Percentiles rank a stretch among this genome's conserved stretches.
phyloP scores from a whole-genome alignment of 345 rosid species.

The Hibiscus trionum region DNA sequence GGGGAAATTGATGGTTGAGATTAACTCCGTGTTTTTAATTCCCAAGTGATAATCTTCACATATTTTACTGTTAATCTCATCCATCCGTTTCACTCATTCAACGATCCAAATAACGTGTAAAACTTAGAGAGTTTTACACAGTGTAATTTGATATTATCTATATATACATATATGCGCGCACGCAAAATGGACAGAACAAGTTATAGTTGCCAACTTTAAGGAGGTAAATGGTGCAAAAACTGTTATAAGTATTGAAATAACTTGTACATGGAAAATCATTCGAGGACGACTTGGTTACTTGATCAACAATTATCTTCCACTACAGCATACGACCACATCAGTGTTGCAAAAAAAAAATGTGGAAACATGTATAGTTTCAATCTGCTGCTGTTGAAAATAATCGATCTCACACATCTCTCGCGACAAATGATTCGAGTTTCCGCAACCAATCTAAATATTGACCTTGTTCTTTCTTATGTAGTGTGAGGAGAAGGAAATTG shows the following conservation, averaged over 20 bases:
- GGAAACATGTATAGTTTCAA: background rate
- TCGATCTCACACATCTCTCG: conserved; percentile 1
- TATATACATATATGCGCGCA: too few species aligned
- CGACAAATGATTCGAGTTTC: conserved; percentile 43
- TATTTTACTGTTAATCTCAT: too few species aligned
- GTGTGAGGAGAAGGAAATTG: conserved; percentile 45
- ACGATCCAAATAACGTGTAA: too few species aligned
- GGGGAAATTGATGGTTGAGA: too few species aligned
- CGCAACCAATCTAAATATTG: conserved; percentile 71
- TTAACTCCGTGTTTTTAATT: too few species aligned
- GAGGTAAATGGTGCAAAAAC: background rate
- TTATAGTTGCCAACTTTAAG: background rate
- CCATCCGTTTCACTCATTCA: too few species aligned
- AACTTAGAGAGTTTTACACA: too few species aligned
- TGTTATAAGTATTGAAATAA: background rate
- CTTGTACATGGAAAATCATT: background rate
- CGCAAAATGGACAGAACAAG: background rate
- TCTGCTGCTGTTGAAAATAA: background rate
- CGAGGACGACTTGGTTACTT: conserved; percentile 7
- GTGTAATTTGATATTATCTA: too few species aligned
- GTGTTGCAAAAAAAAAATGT: background rate
- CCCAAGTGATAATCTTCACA: too few species aligned
- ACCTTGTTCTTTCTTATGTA: conserved; percentile 67
- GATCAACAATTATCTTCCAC: background rate
- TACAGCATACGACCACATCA: background rate